phyloP scores from a whole-genome alignment of 2,329 filamentous ascomycete genomes.

The Thelonectria blattea region DNA sequence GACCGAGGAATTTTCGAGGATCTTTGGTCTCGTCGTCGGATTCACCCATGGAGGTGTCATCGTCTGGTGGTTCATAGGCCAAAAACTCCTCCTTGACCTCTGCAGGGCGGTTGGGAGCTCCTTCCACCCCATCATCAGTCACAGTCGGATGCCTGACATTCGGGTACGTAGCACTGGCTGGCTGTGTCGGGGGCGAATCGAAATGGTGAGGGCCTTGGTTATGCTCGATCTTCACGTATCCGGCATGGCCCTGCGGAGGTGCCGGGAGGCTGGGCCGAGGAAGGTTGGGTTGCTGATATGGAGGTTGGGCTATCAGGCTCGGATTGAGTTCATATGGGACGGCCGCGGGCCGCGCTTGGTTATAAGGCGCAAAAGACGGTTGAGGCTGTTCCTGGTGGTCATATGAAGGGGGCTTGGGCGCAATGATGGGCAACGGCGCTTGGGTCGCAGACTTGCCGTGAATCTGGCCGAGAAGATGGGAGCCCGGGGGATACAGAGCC shows the following conservation, averaged over 20 bases:
- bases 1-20: conserved; percentile 43
- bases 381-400: conserved; percentile 9
- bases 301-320: no score
- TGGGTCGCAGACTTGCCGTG: conserved; percentile 49
- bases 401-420: conserved; percentile 56
- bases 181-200: conserved; percentile 17
- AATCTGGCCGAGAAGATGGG: conserved; percentile 35
- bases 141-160: conserved; percentile 13
- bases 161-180: conserved; percentile 16
- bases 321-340: conserved; percentile 32
- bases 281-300: conserved; percentile 10
- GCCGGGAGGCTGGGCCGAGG: conserved; percentile 24
- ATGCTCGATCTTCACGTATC: conserved; percentile 23
- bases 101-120: conserved; percentile 12
- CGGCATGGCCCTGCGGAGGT: conserved; percentile 20
- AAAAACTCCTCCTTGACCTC: conserved; percentile 22
- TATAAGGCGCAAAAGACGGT: conserved; percentile 26
- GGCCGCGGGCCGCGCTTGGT: conserved; percentile 23
- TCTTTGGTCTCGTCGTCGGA: conserved; percentile 63
- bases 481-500: conserved; percentile 50
- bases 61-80: conserved; percentile 49
- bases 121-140: conserved; percentile 12
- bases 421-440: conserved; percentile 51
- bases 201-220: conserved; percentile 28
- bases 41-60: conserved; percentile 67